Evolutionary conservation across 2,329 filamentous ascomycete species (phyloP).

Genomic region (Keithomyces neogunnii): DNA sequence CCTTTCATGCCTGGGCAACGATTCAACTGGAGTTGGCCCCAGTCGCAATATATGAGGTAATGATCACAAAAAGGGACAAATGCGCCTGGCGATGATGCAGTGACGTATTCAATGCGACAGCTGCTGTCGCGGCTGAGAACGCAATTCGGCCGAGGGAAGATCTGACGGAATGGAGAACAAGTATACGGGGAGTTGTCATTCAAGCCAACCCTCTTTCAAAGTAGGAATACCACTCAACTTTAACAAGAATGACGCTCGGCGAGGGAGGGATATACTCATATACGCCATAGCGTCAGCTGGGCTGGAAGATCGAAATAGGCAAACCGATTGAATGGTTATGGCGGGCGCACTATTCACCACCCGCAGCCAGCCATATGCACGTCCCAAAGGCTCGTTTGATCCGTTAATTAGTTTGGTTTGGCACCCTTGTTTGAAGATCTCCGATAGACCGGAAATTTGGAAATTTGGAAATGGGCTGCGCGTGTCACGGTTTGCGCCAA

Average conservation of each 20-base stretch:
- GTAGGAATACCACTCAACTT: neutral
- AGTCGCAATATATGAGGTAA: neutral
- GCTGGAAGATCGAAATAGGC: neutral
- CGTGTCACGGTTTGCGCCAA: neutral
- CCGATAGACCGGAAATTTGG: neutral
- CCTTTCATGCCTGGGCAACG: neutral
- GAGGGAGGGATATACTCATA: conserved; percentile 3
- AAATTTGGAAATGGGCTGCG: neutral
- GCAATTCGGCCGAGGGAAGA: neutral
- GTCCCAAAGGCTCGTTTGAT: neutral
- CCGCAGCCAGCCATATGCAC: conserved; percentile 4
- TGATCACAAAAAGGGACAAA: neutral
- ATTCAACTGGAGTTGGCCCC: neutral
- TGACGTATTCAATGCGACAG: neutral
- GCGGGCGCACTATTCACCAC: conserved; percentile 2
- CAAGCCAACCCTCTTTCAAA: neutral
- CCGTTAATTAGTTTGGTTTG: neutral
- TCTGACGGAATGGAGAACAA: neutral
- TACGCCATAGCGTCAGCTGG: conserved; percentile 3
- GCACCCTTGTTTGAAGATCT: neutral
- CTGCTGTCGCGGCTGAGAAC: neutral
- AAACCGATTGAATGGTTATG: conserved; percentile 2
- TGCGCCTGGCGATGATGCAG: neutral
- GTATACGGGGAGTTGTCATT: neutral
- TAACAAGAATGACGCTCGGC: neutral